Base-by-base conservation (phyloP, 2,329 filamentous ascomycete species). In the Cryphonectria radicalis region DNA sequence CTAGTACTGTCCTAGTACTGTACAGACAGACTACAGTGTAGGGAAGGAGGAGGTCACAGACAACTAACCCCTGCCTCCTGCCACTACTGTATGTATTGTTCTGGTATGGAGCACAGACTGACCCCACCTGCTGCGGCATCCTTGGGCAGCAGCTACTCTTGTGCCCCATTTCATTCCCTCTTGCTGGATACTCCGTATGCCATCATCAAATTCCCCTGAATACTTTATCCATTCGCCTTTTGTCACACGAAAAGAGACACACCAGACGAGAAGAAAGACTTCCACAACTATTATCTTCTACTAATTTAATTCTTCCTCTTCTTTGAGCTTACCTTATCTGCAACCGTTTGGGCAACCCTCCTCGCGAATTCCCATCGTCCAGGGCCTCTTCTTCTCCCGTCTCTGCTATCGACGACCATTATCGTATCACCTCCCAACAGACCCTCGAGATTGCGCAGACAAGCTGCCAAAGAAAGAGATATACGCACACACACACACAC, bases 161-260 rank as follows among this genome's bases (percentile, higher is more conserved):
- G 35, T 40, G 59, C 32, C 59, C 59, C 59, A 62, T 40, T 13
- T 25, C 59, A n/a, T 62, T 40, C 59, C 59, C n/a, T n/a, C 46
- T 11, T n/a, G 46, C 46, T 62, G 59, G 59, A 11, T n/a, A 40
- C 55, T 59, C n/a, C 28, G 25, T 28, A 59, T 59, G 28, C 22
- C 59, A 62, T 62, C 35, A 35, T 40, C 35, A 10, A 60, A 40
- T 62, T 40, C 35, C 59, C 59, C 59, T 62, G 59, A 62, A 62
- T n/a, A 62, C 37, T 11, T 40, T 40, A 11, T 62, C 35, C 19
- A 40, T 62, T 60, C 10, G 55, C 28, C 13, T 40, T 11, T 40
- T n/a, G 13, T 37, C 32, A 60, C 35, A 60, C 32, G 28, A 22
- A 11, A 37, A 32, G 43, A 50, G 43, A 22, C 14, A 22, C 43